Evolutionary conservation across 768 basidiomycete species (phyloP).

Genomic region (Serendipita vermifera): DNA sequence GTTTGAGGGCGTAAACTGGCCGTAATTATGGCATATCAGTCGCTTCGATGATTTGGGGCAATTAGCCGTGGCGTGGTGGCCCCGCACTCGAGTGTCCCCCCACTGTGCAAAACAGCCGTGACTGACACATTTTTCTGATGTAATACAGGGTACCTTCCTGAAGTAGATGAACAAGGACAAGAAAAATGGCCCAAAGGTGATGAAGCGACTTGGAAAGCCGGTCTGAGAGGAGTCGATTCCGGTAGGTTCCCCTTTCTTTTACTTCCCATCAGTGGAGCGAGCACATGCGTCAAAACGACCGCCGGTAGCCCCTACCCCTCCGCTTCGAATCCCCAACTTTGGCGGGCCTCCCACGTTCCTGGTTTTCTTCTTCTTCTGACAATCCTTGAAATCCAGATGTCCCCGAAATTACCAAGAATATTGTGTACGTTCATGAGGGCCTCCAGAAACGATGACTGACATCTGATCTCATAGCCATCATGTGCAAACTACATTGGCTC

Average conservation of each 20-base stretch:
- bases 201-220: conserved; percentile 22
- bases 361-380: neutral
- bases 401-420: conserved; percentile 50
- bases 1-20: neutral
- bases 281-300: conserved; percentile 36
- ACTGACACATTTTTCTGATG: too few species aligned
- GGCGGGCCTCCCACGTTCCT: conserved; percentile 13
- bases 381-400: conserved; percentile 34
- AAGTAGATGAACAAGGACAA: conserved; percentile 57
- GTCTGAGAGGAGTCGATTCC: conserved; percentile 14
- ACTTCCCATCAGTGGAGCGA: conserved; percentile 43
- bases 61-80: neutral
- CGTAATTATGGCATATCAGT: neutral
- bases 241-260: conserved; percentile 2
- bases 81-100: too few species aligned
- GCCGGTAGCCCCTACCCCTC: conserved; percentile 29
- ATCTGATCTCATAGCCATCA: conserved; percentile 9
- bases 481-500: conserved; percentile 58
- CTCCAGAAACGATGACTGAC: neutral
- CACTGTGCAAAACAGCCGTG: too few species aligned
- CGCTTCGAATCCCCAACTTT: neutral
- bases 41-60: neutral
- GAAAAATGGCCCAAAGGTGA: conserved; percentile 81
- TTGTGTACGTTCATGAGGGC: conserved; percentile 56
- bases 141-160: conserved; percentile 61